phyloP scores from a whole-genome alignment of 495 filamentous ascomycete species.

The Aspergillus nidulans region DNA sequence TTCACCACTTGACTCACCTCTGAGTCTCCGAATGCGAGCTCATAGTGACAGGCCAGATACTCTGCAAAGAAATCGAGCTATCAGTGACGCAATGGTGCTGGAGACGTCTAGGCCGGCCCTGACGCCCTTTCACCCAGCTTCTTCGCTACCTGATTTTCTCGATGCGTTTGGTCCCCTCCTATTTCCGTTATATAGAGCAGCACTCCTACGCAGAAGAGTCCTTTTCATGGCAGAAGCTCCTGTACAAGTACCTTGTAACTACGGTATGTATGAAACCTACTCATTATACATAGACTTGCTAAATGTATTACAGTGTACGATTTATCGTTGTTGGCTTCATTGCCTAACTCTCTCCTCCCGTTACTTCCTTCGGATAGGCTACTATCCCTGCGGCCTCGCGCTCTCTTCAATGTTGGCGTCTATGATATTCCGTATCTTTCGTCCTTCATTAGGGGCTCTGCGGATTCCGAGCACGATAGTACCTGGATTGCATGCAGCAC shows the following conservation, averaged over 20 bases:
- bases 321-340: conserved; percentile 86
- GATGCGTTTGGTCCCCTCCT: conserved; percentile 85
- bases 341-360: conserved; percentile 60
- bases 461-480: conserved; percentile 47
- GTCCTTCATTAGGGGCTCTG: conserved; percentile 24
- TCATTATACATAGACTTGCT: neutral
- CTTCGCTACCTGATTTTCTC: conserved; percentile 70
- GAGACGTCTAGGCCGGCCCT: conserved; percentile 66
- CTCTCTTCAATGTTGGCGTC: conserved; percentile 85
- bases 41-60: conserved; percentile 34
- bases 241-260: conserved; percentile 80
- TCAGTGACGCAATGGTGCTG: conserved; percentile 48
- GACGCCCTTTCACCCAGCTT: conserved; percentile 77
- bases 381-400: conserved; percentile 63
- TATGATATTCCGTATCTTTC: conserved; percentile 83
- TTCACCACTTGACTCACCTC: conserved; percentile 50
- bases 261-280: conserved; percentile 51
- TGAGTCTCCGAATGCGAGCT: conserved; percentile 45
- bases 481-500: conserved; percentile 95
- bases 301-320: conserved; percentile 67
- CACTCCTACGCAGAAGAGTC: conserved; percentile 81
- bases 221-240: conserved; percentile 80
- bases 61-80: conserved; percentile 29
- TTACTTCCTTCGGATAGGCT: conserved; percentile 36
- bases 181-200: conserved; percentile 87